Evolutionary conservation across 2,329 filamentous ascomycete genomes (phyloP).

Genomic region (Penicillium sp.): DNA sequence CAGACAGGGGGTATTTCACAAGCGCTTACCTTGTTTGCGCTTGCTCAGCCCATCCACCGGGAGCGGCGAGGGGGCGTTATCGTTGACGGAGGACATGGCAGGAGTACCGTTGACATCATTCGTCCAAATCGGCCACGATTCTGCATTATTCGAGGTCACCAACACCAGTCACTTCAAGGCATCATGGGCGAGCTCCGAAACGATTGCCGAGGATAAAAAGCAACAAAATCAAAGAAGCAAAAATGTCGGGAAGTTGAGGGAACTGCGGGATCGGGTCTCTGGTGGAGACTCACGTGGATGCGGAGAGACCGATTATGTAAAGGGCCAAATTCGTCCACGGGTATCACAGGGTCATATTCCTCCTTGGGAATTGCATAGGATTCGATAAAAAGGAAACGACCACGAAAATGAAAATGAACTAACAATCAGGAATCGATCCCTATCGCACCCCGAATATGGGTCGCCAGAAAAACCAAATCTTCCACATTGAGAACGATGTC

Average conservation of each 20-base stretch:
- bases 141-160: slow-evolving; percentile 21
- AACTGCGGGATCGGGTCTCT: slow-evolving; percentile 25
- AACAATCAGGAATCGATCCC: too few species aligned
- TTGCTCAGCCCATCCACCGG: slow-evolving; percentile 38
- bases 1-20: background rate
- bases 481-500: too few species aligned
- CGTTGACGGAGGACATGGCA: slow-evolving; percentile 40
- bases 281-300: slow-evolving; percentile 27
- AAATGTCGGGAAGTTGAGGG: slow-evolving; percentile 27
- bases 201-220: slow-evolving; percentile 21
- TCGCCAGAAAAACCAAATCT: too few species aligned
- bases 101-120: slow-evolving; percentile 29
- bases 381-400: background rate
- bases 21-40: slow-evolving; percentile 38
- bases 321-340: background rate
- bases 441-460: too few species aligned
- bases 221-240: slow-evolving; percentile 19
- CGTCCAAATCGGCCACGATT: slow-evolving; percentile 22
- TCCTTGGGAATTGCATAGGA: slow-evolving; percentile 36
- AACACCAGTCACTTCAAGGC: slow-evolving; percentile 15
- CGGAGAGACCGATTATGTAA: slow-evolving; percentile 28
- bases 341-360: background rate
- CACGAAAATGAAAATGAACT: too few species aligned
- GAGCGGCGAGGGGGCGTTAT: slow-evolving; percentile 32
- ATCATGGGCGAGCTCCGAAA: slow-evolving; percentile 14